Evolutionary conservation across 2,329 filamentous ascomycete genomes (phyloP), one percentile per base, ranked within the genome.

Genomic region (Sporothrix euskadiensis): DNA sequence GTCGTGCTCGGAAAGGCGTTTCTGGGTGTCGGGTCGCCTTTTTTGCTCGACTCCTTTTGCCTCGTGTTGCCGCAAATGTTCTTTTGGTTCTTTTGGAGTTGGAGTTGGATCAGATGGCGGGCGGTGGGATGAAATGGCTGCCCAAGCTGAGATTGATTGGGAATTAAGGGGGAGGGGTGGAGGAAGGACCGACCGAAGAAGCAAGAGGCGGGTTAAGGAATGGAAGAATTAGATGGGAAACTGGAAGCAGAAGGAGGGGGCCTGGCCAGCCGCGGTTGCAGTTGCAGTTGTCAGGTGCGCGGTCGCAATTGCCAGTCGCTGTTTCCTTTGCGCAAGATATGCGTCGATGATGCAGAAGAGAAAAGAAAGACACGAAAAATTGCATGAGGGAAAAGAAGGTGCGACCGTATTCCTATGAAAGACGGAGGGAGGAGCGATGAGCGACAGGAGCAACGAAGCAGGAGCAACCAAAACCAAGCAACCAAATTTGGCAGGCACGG

Each of bases 61-160:
- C 16, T 30, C 57, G 32, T 61, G 32, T 41, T 61, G 57, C 19
- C 19, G 44, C 14, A 3, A 49, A 14, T n/a, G 35, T 22, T 30
- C 22, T 26, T 66, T 49, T 66, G 10, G 39, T 30, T 72, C 49
- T 69, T 69, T 66, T 71, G 44, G 41, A 35, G 56, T 19, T 63
- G 47, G 26, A 22, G 68, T 32, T 44, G 54, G 65, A 14, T 54
- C 1, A 49, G 44, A 49, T 49, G 14, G 44, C 44, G 49, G 52
- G 57, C 22, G n/a, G 59, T 44, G 59, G 59, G 35, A 65, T 44
- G 61, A 66, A 47, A 71, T 71, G 68, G 72, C 68, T 73, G 72
- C 72, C 72, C 72, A 73, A 73, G 59, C 56, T 70, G 56, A 65
- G 66, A 54, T 52, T 69, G 56, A 63, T 65, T 63, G 71, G 39